phyloP scores from a whole-genome alignment of 2,329 filamentous ascomycete genomes.

The Zymoseptoria pseudotritici region DNA sequence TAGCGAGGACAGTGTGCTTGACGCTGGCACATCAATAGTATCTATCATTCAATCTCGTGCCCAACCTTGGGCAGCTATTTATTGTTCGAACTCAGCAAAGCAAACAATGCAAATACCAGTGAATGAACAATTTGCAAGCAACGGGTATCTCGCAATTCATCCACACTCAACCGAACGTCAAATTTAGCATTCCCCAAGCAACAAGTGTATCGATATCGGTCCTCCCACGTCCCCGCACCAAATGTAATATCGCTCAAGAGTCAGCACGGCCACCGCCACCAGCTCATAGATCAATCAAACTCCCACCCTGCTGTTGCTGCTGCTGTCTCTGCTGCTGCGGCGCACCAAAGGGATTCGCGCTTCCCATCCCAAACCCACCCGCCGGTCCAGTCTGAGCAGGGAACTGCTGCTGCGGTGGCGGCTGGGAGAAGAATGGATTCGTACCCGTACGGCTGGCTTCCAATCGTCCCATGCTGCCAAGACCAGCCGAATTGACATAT shows the following conservation, averaged over 20 bases:
- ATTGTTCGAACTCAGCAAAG: background rate
- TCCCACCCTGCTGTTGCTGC: conserved; percentile 38
- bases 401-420: conserved; percentile 36
- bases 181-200: background rate
- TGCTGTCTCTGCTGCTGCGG: conserved; percentile 34
- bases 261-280: background rate
- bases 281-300: conserved; percentile 51
- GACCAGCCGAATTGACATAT: conserved; percentile 91
- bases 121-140: background rate
- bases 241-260: background rate
- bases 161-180: background rate
- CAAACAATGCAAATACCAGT: background rate
- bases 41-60: background rate
- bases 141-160: background rate
- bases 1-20: background rate
- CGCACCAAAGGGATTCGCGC: conserved; percentile 51
- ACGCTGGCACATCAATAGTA: background rate
- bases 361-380: conserved; percentile 38
- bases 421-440: conserved; percentile 81
- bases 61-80: background rate
- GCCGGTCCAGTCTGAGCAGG: conserved; percentile 48
- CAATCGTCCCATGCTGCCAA: conserved; percentile 60
- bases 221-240: background rate
- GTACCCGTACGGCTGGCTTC: conserved; percentile 63
- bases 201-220: background rate